A percentile compares a stretch with the other conserved stretches of the same genome.
These are phyloP conservation scores for Syzygium jambos DNA, from an alignment of 345 rosid genomes.

Conservation along the genomic window DNA sequence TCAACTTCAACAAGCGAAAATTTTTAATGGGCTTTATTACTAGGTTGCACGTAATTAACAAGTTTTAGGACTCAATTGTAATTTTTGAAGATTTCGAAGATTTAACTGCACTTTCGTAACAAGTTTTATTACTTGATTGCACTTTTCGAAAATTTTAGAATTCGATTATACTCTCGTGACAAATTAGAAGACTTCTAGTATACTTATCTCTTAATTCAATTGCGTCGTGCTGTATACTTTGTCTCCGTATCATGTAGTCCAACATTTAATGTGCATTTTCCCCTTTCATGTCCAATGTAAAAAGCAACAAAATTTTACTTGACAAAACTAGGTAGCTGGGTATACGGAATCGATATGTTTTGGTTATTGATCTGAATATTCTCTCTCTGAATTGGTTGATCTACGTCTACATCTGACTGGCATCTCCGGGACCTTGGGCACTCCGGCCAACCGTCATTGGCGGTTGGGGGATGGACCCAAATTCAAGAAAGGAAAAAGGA, in stretches of 20 bases:
- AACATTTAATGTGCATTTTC: not conserved
- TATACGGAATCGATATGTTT: not conserved
- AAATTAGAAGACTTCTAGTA: accelerated
- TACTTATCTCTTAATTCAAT: no score
- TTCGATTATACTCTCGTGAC: accelerated
- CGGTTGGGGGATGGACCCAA: not conserved
- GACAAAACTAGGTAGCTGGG: not conserved
- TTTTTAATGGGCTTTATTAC: no score
- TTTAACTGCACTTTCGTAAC: no score
- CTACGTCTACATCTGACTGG: not conserved
- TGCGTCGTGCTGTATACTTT: no score
- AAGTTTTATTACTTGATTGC: no score
- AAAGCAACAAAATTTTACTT: not conserved
- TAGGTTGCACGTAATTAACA: no score
- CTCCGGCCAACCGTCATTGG: not conserved
- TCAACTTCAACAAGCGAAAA: no score
- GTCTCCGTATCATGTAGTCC: not conserved
- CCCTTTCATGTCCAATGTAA: not conserved
- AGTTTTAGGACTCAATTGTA: no score
- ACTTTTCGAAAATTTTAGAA: no score
- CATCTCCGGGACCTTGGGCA: not conserved
- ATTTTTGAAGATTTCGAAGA: no score
- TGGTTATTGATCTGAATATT: not conserved
- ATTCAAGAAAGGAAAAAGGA: not conserved
- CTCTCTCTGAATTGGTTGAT: not conserved